phyloP scores from a whole-genome alignment of 306 rosid species.

The Lagenaria siceraria region DNA sequence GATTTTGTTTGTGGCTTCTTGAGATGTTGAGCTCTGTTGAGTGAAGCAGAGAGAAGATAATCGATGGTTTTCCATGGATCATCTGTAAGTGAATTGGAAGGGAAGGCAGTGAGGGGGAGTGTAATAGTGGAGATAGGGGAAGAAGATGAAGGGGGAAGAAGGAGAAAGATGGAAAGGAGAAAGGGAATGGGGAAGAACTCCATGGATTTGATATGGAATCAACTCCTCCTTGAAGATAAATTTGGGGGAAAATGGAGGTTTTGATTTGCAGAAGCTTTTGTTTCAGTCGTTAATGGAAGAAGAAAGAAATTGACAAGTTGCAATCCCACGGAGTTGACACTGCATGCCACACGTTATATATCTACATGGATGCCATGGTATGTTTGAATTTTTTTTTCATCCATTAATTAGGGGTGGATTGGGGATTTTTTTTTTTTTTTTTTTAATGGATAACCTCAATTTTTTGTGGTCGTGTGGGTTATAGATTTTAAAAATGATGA shows the following conservation, averaged over 20 bases:
- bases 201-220: not conserved
- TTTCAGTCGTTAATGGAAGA: not conserved
- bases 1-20: not conserved
- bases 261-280: not conserved
- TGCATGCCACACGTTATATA: not conserved
- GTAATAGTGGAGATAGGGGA: not conserved
- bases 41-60: not conserved
- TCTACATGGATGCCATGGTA: not conserved
- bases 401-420: too few species aligned
- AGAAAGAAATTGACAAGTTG: not conserved
- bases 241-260: not conserved
- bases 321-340: not conserved
- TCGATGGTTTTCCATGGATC: not conserved
- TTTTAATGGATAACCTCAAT: too few species aligned
- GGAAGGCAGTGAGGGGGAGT: not conserved
- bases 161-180: not conserved
- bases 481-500: too few species aligned
- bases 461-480: too few species aligned
- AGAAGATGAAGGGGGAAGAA: not conserved
- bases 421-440: too few species aligned
- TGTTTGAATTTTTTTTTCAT: not conserved
- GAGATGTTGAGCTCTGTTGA: not conserved
- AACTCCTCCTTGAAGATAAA: not conserved
- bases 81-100: not conserved
- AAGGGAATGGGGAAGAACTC: not conserved